Conservation (phyloP, 1,139 yeast species). For the Hyphopichia wangnamkhiaoensis region DNA sequence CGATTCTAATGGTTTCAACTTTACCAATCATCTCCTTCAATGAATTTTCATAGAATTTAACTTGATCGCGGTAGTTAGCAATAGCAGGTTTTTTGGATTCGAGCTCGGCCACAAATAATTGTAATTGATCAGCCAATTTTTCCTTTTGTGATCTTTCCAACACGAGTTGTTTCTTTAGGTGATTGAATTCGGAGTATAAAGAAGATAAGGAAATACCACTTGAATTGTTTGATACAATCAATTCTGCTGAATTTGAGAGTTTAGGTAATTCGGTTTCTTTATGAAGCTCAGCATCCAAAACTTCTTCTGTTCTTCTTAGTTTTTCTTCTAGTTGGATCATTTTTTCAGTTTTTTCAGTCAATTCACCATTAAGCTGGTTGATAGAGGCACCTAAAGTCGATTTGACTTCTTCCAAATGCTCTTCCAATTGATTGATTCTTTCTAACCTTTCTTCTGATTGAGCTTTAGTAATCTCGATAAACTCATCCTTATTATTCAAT, state of each 20-base stretch:
- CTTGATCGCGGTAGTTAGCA: constrained; percentile 61
- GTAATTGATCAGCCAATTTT: constrained; percentile 68
- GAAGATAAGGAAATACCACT: constrained; percentile 67
- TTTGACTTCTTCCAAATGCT: constrained; percentile 42
- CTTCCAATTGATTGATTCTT: constrained; percentile 52
- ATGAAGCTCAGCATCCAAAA: constrained; percentile 41
- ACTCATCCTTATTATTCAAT: constrained; percentile 61
- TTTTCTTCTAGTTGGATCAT: constrained; percentile 35
- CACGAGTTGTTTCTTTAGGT: constrained; percentile 65
- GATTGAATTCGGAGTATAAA: constrained; percentile 65
- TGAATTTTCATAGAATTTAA: constrained; percentile 44
- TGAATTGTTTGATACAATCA: constrained; percentile 42
- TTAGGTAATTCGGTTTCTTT: constrained; percentile 43
- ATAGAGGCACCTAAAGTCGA: constrained; percentile 34
- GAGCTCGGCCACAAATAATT: constrained; percentile 70
- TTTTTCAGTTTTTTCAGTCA: constrained; percentile 35
- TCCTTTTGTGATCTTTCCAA: constrained; percentile 74
- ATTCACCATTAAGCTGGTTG: constrained; percentile 19
- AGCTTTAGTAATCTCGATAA: constrained; percentile 57
- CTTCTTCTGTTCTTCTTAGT: constrained; percentile 42
- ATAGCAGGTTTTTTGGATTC: constrained; percentile 81
- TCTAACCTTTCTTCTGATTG: constrained; percentile 48
- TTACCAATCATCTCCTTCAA: constrained; percentile 42
- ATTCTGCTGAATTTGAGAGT: constrained; percentile 37
- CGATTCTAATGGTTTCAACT: constrained; percentile 38